Percentiles rank a stretch among this genome's conserved stretches.
These are phyloP conservation scores for Cokeromyces recurvatus DNA, from an alignment of 371 early-diverging fungal genomes.

Conservation along the genomic window DNA sequence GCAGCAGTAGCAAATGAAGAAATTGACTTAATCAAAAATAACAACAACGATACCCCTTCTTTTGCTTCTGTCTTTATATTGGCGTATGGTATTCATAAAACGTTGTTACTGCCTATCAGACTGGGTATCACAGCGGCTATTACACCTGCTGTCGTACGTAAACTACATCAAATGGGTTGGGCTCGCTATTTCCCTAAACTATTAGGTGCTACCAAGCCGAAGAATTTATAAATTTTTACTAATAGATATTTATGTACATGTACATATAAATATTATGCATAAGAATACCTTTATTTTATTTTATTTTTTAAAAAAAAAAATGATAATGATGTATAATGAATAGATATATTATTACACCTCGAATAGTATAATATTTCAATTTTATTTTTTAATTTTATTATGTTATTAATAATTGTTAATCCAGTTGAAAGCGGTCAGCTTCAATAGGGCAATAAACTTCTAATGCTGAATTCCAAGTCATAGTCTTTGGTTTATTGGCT, in stretches of 20 bases:
- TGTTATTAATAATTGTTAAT: slow-evolving; percentile 1
- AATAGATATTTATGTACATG: no score
- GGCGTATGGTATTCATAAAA: slow-evolving; percentile 50
- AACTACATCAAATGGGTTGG: slow-evolving; percentile 37
- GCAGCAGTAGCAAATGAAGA: neutral
- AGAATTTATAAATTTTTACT: slow-evolving; percentile 1
- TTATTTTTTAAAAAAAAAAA: no score
- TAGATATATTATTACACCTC: neutral
- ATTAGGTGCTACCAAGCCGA: slow-evolving; percentile 14
- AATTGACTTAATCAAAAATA: neutral
- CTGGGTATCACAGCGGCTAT: slow-evolving; percentile 41
- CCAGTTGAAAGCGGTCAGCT: slow-evolving; percentile 10
- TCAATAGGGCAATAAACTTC: slow-evolving; percentile 9
- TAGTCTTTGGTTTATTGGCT: neutral
- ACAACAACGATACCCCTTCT: slow-evolving; percentile 23
- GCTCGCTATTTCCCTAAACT: slow-evolving; percentile 33
- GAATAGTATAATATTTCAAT: neutral
- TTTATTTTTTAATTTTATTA: neutral
- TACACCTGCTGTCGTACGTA: slow-evolving; percentile 41
- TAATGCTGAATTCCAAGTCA: neutral
- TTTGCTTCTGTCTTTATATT: slow-evolving; percentile 39
- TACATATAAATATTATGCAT: no score
- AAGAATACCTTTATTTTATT: no score
- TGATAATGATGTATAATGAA: no score
- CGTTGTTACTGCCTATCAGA: slow-evolving; percentile 40